These are phyloP conservation scores for Leccinum subrobustum DNA, from an alignment of 1,284 basidiomycete species.

Conservation along the genomic window DNA sequence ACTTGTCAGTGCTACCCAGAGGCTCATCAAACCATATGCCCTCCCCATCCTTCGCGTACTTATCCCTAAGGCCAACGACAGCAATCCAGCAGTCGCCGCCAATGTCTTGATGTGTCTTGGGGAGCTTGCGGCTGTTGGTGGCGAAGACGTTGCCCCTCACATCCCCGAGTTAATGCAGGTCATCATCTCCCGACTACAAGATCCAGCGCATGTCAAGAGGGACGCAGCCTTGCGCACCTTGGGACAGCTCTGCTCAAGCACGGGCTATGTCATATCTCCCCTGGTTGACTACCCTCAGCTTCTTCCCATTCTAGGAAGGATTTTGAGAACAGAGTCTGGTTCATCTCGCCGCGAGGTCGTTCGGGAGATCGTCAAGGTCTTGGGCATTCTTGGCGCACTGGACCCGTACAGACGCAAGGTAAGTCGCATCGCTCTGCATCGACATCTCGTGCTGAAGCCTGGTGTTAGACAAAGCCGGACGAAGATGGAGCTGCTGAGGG, in stretches of 20 bases:
- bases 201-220: conserved; percentile 83
- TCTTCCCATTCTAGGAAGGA: conserved; percentile 83
- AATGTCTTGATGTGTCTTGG: conserved; percentile 94
- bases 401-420: conserved; percentile 97
- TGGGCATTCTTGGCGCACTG: conserved; percentile 96
- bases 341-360: conserved; percentile 89
- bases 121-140: conserved; percentile 91
- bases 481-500: conserved; percentile 78
- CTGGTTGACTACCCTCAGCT: conserved; percentile 91
- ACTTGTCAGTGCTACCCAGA: conserved; percentile 87
- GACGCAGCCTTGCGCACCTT: conserved; percentile 94
- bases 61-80: conserved; percentile 84
- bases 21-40: conserved; percentile 95
- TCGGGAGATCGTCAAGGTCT: conserved; percentile 89
- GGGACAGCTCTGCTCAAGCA: conserved; percentile 94
- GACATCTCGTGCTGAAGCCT: conserved; percentile 10
- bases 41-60: conserved; percentile 94
- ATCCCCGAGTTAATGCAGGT: conserved; percentile 89
- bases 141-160: conserved; percentile 85
- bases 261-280: conserved; percentile 92
- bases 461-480: conserved; percentile 61
- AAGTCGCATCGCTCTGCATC: conserved; percentile 13
- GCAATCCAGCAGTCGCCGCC: conserved; percentile 86
- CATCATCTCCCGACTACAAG: conserved; percentile 85
- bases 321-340: conserved; percentile 82